Evolutionary conservation across 2,329 filamentous ascomycete species (phyloP).

Genomic region (Alternaria atra): DNA sequence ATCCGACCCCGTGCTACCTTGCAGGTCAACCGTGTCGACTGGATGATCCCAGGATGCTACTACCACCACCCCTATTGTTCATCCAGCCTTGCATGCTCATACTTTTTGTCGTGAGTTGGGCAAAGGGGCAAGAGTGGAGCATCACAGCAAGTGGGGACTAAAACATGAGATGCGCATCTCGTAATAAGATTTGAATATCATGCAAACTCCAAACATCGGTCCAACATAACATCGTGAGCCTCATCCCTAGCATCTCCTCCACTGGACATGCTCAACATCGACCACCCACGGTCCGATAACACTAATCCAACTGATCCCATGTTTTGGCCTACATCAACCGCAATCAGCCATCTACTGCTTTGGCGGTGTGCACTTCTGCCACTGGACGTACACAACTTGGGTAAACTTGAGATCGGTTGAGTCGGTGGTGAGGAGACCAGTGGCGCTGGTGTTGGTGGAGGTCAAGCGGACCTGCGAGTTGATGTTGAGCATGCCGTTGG

Average conservation of each 20-base stretch:
- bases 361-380: slow-evolving; percentile 51
- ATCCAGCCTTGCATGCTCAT: not conserved
- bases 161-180: slow-evolving; percentile 20
- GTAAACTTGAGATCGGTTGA: slow-evolving; percentile 61
- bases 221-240: not conserved
- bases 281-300: slow-evolving; percentile 15
- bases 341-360: slow-evolving; percentile 25
- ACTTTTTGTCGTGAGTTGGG: not conserved
- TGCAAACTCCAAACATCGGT: slow-evolving; percentile 11
- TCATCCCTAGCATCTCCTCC: slow-evolving; percentile 17
- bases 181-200: slow-evolving; percentile 15
- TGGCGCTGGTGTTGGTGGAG: slow-evolving; percentile 39
- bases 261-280: slow-evolving; percentile 6
- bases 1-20: not conserved
- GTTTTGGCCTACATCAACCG: slow-evolving; percentile 18
- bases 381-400: slow-evolving; percentile 56
- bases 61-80: not conserved
- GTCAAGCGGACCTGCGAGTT: slow-evolving; percentile 61
- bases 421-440: slow-evolving; percentile 58
- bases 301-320: slow-evolving; percentile 17
- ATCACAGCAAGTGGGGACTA: not conserved
- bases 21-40: not conserved
- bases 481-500: slow-evolving; percentile 62
- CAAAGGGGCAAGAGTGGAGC: slow-evolving; percentile 1
- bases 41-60: not conserved